Percentiles rank a stretch among this genome's conserved stretches.
These are phyloP conservation scores for Backusella tuberculispora DNA, from an alignment of 192 early-diverging fungal genomes.

Conservation along the genomic window DNA sequence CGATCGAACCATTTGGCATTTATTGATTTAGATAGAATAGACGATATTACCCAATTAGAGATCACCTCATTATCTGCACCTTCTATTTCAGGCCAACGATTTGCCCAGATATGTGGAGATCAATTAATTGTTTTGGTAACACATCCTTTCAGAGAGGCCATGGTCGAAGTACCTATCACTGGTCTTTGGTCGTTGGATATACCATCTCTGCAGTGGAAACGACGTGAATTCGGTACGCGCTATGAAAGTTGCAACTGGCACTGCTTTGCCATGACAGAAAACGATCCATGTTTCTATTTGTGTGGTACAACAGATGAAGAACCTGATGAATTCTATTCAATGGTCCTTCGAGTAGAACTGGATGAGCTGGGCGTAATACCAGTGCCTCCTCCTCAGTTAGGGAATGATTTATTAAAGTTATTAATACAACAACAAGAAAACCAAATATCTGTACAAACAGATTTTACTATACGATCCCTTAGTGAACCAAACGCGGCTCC, in stretches of 20 bases:
- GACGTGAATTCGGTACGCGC: constrained; percentile 37
- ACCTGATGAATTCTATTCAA: constrained; percentile 60
- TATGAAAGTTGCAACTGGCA: constrained; percentile 57
- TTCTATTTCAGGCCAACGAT: constrained; percentile 61
- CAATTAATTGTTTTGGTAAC: constrained; percentile 56
- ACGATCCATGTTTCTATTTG: constrained; percentile 53
- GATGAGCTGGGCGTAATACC: constrained; percentile 56
- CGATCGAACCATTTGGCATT: constrained; percentile 56
- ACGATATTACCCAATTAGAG: constrained; percentile 49
- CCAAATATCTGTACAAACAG: constrained; percentile 23
- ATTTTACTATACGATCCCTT: constrained; percentile 54
- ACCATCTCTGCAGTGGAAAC: constrained; percentile 58
- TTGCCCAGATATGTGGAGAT: constrained; percentile 62
- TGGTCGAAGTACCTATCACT: constrained; percentile 21
- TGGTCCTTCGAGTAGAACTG: constrained; percentile 59
- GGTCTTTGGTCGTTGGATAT: constrained; percentile 68
- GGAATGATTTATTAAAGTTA: constrained; percentile 50
- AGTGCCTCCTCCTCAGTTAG: constrained; percentile 53
- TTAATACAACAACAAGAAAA: constrained; percentile 24
- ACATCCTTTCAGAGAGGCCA: constrained; percentile 5
- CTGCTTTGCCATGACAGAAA: constrained; percentile 61
- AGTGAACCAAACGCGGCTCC: constrained; percentile 36
- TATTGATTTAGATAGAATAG: constrained; percentile 52
- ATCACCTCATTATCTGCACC: constrained; percentile 55
- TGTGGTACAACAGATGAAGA: constrained; percentile 58